A percentile compares a stretch with the other conserved stretches of the same genome.
Evolutionary conservation across 73 alveolate genomes (phyloP).

Genomic region (Strombidium stylifer): DNA sequence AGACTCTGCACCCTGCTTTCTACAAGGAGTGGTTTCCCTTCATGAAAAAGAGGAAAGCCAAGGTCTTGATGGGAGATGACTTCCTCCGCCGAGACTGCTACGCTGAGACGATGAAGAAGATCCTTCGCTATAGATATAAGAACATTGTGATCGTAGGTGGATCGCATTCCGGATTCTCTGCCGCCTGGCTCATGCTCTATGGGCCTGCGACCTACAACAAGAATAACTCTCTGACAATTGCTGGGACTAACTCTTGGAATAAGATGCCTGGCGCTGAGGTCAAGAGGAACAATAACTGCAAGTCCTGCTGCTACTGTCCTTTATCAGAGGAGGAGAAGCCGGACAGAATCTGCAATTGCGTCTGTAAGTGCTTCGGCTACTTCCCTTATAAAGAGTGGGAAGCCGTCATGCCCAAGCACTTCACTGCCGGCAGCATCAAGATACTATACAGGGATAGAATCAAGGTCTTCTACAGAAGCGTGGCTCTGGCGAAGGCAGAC

Average conservation of each 20-base stretch:
- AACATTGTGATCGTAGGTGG: conserved; percentile 57
- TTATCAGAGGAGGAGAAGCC: not conserved
- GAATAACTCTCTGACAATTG: not conserved
- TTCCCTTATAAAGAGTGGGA: conserved; percentile 31
- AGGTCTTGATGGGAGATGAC: conserved; percentile 17
- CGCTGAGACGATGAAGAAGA: not conserved
- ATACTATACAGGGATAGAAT: conserved; percentile 48
- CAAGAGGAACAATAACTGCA: not conserved
- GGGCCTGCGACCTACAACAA: conserved; percentile 50
- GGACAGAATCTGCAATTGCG: conserved; percentile 6
- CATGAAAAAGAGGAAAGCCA: not conserved
- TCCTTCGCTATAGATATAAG: not conserved
- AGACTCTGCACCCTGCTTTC: conserved; percentile 12
- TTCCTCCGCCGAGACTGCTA: conserved; percentile 8
- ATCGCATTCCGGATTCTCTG: conserved; percentile 50
- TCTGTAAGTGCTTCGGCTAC: conserved; percentile 30
- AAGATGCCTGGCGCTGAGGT: conserved; percentile 19
- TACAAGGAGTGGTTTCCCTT: conserved; percentile 6
- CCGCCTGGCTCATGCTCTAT: conserved; percentile 47
- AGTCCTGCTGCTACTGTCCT: conserved; percentile 21
- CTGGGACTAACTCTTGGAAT: not conserved
- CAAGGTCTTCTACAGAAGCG: conserved; percentile 30
- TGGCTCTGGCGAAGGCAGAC: conserved; percentile 29
- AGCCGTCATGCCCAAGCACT: too few species aligned
- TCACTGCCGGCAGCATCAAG: conserved; percentile 12